These are phyloP conservation scores for Cordyceps sp. DNA, from an alignment of 2,329 filamentous ascomycete species.

Conservation along the genomic window DNA sequence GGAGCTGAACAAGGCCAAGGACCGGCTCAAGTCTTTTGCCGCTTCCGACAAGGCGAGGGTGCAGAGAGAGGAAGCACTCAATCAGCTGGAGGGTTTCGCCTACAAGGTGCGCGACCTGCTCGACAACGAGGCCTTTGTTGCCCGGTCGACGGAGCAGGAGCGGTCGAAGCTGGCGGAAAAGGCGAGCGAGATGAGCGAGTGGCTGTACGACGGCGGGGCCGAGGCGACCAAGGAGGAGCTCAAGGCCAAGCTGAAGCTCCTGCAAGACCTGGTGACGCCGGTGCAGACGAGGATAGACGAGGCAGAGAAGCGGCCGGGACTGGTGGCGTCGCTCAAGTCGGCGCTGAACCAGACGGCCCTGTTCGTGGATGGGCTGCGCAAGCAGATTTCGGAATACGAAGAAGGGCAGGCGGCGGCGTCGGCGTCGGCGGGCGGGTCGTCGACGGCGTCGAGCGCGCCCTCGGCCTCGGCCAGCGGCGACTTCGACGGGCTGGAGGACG, in stretches of 20 bases:
- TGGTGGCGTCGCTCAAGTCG: conserved; percentile 49
- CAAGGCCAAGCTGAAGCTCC: conserved; percentile 56
- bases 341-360: conserved; percentile 54
- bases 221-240: conserved; percentile 62
- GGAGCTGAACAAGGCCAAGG: conserved; percentile 36
- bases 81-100: conserved; percentile 84
- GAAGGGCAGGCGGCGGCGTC: conserved; percentile 38
- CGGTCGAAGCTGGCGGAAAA: conserved; percentile 50
- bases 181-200: conserved; percentile 58
- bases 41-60: conserved; percentile 64
- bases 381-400: conserved; percentile 54
- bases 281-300: conserved; percentile 64
- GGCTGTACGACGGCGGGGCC: conserved; percentile 76
- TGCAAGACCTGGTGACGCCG: conserved; percentile 64
- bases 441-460: conserved; percentile 21
- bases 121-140: conserved; percentile 57
- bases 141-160: conserved; percentile 51
- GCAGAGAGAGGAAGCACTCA: conserved; percentile 71
- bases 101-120: conserved; percentile 78
- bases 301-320: conserved; percentile 49
- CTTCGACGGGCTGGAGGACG: conserved; percentile 68
- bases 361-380: conserved; percentile 54
- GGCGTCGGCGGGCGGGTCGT: neutral
- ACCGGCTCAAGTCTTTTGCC: conserved; percentile 71
- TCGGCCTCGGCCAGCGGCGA: conserved; percentile 33